A percentile compares a stretch with the other conserved stretches of the same genome.
Conservation (phyloP, 768 basidiomycete genomes). For the Harrya chromipes region DNA sequence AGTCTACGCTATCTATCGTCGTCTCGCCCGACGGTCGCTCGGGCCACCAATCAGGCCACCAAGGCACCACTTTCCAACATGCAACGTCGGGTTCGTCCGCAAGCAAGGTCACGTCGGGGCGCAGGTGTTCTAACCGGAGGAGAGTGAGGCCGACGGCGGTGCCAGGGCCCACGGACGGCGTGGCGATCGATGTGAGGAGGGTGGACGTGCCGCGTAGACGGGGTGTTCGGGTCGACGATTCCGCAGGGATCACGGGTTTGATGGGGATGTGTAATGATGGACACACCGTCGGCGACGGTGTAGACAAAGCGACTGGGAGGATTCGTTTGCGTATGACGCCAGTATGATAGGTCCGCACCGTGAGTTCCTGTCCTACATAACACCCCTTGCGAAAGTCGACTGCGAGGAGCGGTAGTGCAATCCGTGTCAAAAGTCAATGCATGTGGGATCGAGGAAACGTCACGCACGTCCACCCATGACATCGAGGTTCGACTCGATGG, state of each 20-base stretch:
- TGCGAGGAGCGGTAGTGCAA: constrained; percentile 28
- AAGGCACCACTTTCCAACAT: constrained; percentile 49
- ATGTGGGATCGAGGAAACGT: neutral
- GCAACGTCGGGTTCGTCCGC: constrained; percentile 11
- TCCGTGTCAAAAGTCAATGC: constrained; percentile 1
- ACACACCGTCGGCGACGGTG: constrained; percentile 16
- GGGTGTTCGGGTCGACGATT: constrained; percentile 34
- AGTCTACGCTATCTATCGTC: constrained; percentile 18
- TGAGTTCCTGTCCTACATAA: constrained; percentile 96
- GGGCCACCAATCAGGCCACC: constrained; percentile 72
- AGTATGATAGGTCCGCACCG: constrained; percentile 94
- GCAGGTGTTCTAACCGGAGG: constrained; percentile 68
- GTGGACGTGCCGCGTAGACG: constrained; percentile 75
- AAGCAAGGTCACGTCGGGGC: constrained; percentile 22
- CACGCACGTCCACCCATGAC: constrained; percentile 87
- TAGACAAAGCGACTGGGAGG: constrained; percentile 65
- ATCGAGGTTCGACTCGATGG: constrained; percentile 94
- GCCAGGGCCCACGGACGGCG: constrained; percentile 15
- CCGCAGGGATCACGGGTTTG: constrained; percentile 19
- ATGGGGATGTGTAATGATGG: constrained; percentile 23
- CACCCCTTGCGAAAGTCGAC: constrained; percentile 98
- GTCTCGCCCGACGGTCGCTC: constrained; percentile 19
- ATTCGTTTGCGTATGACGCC: constrained; percentile 90
- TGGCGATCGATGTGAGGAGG: constrained; percentile 55
- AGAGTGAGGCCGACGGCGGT: constrained; percentile 71